Conservation (phyloP, 2,329 filamentous ascomycete species). For the Plectosphaerella cucumerina region DNA sequence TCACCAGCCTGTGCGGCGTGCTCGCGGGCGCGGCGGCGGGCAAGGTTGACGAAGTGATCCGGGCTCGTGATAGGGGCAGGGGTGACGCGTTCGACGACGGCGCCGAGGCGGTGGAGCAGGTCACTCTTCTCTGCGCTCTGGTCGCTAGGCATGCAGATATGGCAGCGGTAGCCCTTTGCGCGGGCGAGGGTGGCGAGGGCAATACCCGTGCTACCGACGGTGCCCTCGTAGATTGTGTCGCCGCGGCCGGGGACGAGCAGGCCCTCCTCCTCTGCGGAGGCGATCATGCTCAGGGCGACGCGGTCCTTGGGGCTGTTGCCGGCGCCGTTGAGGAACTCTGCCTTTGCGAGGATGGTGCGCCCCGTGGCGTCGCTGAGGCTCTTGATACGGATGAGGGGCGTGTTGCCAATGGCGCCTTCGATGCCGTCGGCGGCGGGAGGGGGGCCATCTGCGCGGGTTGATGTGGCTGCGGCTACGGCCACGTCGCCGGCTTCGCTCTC, state of each 20-base stretch:
- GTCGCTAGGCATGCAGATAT: conserved; percentile 97
- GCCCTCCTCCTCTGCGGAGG: conserved; percentile 72
- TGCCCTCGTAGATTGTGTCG: conserved; percentile 96
- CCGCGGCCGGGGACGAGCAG: conserved; percentile 74
- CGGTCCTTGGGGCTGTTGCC: conserved; percentile 93
- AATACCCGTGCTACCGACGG: conserved; percentile 93
- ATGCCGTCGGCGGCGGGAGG: conserved; percentile 67
- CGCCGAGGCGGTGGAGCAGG: conserved; percentile 83
- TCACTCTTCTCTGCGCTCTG: conserved; percentile 85
- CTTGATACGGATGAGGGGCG: conserved; percentile 80
- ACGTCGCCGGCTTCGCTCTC: conserved; percentile 23
- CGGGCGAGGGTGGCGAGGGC: conserved; percentile 86
- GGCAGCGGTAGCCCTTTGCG: conserved; percentile 82
- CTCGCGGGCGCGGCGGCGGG: conserved; percentile 68
- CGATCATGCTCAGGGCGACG: conserved; percentile 87
- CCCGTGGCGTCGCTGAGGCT: conserved; percentile 84
- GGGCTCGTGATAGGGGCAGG: conserved; percentile 93
- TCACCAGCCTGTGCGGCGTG: conserved; percentile 59
- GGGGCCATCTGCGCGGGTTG: conserved; percentile 16
- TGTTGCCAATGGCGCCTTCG: conserved; percentile 89
- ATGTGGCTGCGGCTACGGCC: conserved; percentile 1
- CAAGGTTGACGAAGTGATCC: conserved; percentile 91
- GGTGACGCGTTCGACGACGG: conserved; percentile 84
- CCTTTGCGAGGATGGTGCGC: conserved; percentile 87
- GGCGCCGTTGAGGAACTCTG: conserved; percentile 93